Conservation (phyloP, 208 protist genomes). For the Herpetomonas tarakana region DNA sequence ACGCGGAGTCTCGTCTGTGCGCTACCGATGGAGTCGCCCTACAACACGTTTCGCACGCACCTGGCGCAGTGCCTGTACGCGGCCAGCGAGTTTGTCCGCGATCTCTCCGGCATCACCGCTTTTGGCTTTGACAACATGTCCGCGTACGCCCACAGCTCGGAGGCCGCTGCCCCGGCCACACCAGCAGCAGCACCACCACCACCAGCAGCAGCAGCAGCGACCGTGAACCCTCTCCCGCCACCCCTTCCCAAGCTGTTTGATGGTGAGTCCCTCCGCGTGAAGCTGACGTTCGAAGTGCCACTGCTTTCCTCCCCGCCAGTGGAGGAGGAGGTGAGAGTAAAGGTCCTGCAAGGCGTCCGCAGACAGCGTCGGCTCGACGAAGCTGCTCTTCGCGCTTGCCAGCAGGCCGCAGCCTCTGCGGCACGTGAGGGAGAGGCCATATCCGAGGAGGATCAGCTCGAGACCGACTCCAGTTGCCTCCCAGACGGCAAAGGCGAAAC, state of each 20-base stretch:
- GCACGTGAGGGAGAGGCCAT: constrained; percentile 2
- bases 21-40: constrained; percentile 54
- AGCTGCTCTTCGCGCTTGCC: constrained; percentile 4
- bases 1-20: constrained; percentile 46
- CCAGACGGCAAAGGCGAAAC: too few species aligned
- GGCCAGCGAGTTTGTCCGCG: constrained; percentile 55
- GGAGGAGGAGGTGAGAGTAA: constrained; percentile 11
- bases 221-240: background rate
- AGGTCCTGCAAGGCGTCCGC: constrained; percentile 1
- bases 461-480: background rate
- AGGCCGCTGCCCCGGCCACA: background rate
- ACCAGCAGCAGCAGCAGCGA: constrained; percentile 9
- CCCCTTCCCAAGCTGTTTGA: constrained; percentile 35
- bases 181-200: background rate
- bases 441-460: background rate
- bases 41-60: constrained; percentile 52
- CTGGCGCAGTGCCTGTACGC: constrained; percentile 48
- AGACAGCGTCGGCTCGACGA: constrained; percentile 6
- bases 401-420: background rate
- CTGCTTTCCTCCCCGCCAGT: constrained; percentile 31
- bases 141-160: constrained; percentile 9
- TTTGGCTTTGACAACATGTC: constrained; percentile 62
- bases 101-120: constrained; percentile 56
- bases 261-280: constrained; percentile 52
- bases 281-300: constrained; percentile 55